Evolutionary conservation across 2,329 filamentous ascomycete genomes (phyloP), one percentile per base, ranked within the genome.

Genomic region (Gremmenia infestans): DNA sequence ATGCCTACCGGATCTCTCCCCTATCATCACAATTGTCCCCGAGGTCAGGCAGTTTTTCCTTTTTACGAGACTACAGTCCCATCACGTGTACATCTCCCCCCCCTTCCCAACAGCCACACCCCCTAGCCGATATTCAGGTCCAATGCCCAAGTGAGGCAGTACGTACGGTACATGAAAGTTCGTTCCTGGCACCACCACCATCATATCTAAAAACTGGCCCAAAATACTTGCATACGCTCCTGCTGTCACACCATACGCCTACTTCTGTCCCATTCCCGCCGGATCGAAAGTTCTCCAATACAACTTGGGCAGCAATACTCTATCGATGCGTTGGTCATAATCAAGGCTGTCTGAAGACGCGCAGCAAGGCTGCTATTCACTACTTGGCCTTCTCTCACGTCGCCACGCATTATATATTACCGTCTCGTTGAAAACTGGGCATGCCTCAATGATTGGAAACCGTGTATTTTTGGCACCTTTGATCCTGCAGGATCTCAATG

Each of bases 351-450:
- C 60, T 52, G 54, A 36, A 39, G 48, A 60, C 54, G 58, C 48
- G 45, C 52, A 35, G 25, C 55, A 48, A 57, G 55, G 48, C 48
- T 57, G 52, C 37, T 35, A 51, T 58, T 49, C 43, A 57, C 56
- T 55, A 68, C 66, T 64, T 67, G 66, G 61, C 61, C 60, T 52
- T 48, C 61, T 66, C 64, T 67, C 59, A 62, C 47, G 59, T 53
- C 61, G 66, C 65, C 66, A 68, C 66, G 66, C 64, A 57, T 53
- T 54, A 45, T 28, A 48, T 48, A 52, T 17, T 42, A 14, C 25
- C 51, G 32, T 52, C 25, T 54, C 48, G 15, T 52, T 57, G 37
- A 32, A 25, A 23, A 37, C 23, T 37, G 15, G 37, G 43, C 28
- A 14, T 12, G 42, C 7, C 45, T 19, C 51, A 56, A 39, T 22